Evolutionary conservation across 495 filamentous ascomycete species (phyloP), one percentile per base, ranked within the genome.

Genomic region (Symbiotaphrina buchneri): DNA sequence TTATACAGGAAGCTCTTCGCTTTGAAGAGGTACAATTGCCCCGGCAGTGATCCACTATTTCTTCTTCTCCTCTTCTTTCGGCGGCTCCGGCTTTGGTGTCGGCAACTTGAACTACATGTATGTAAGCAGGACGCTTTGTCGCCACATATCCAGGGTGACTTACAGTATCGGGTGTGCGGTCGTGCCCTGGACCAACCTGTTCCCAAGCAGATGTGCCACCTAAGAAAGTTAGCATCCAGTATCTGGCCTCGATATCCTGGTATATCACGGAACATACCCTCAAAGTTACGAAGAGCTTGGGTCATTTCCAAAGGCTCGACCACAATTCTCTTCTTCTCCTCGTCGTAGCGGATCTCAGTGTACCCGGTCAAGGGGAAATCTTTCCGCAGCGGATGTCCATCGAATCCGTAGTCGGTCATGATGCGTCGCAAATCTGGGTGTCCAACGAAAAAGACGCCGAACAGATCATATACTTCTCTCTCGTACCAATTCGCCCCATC

Each of bases 391-490:
- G 90, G 90, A 59, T 95, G 85, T 14, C 90, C 90, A 49, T 99
- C 90, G 47, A 99, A 99, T 29, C 90, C 90, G 53, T 99, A 99
- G 47, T 99, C 90, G 24, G 90, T 99, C 85, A 99, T 90, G 59
- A 99, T 95, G 41, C 90, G 71, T 45, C 90, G 68, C 44, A 99
- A 61, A 60, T 99, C 90, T 21, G 90, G 90, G 59, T 99, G 90
- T 29, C 71, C 79, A 34, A 68, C 55, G 59, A 99, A 95, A 64
- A 95, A 91, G 30, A 99, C 82, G 37, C 90, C 90, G 52, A 92
- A 99, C 48, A 99, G 54, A 49, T 99, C 90, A 55, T 94, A 94
- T 2, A 81, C 80, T 55, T 99, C 90, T 43, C 90, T 65, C 63
- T 99, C 90, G 53, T 90, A 95, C 90, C 90, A 99, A 51, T 95